Percentiles rank a stretch among this genome's conserved stretches.
These are phyloP conservation scores for Earliella scabrosa DNA, from an alignment of 1,284 basidiomycete species.

Conservation along the genomic window DNA sequence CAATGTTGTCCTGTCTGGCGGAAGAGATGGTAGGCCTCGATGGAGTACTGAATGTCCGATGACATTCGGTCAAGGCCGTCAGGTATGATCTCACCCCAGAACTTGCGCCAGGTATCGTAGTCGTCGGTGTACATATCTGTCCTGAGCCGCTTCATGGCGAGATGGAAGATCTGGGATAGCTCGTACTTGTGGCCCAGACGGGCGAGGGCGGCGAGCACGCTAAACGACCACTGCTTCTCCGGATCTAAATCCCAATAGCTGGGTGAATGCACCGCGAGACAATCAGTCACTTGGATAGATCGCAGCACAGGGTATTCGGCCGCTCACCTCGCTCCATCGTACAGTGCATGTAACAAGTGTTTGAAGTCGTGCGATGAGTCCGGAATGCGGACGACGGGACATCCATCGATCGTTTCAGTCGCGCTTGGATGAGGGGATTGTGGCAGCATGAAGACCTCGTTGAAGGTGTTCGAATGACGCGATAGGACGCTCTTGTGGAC, in stretches of 20 bases:
- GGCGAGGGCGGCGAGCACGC: background rate
- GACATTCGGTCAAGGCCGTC: background rate
- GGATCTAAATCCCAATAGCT: background rate
- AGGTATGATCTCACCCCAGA: background rate
- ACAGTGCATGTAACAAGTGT: constrained; percentile 8
- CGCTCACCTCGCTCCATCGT: constrained; percentile 2
- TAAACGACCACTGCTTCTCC: background rate
- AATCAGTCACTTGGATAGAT: no score
- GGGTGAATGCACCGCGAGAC: no score
- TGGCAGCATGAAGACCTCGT: constrained; percentile 6
- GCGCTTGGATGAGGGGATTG: background rate
- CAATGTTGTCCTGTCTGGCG: background rate
- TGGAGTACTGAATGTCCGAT: background rate
- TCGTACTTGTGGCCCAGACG: constrained; percentile 18
- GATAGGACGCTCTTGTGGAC: constrained; percentile 3
- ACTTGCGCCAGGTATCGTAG: background rate
- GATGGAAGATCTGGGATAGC: background rate
- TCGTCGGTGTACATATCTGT: background rate
- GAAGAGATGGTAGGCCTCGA: constrained; percentile 9
- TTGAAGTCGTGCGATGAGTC: constrained; percentile 12
- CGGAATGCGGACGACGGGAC: constrained; percentile 4
- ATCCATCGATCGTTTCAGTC: background rate
- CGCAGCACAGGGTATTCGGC: no score
- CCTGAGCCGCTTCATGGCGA: background rate
- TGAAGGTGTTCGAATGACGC: constrained; percentile 7